Conservation (phyloP, 345 rosid species). For the Salix dunnii region DNA sequence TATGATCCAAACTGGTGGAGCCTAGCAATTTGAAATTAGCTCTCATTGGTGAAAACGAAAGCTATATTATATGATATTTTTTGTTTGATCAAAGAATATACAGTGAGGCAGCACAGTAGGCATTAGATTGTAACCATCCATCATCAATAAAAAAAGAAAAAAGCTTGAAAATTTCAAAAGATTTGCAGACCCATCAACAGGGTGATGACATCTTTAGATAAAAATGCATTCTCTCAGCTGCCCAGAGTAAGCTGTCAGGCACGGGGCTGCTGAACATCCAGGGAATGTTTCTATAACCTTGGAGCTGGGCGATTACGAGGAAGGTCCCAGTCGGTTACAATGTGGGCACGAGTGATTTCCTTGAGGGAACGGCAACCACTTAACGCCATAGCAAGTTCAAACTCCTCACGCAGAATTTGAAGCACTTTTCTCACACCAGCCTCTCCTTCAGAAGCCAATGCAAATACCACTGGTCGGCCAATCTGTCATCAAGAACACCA, state of each 20-base stretch:
- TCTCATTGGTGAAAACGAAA: neutral
- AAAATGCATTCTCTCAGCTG: conserved; percentile 3
- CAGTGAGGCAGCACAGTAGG: conserved; percentile 37
- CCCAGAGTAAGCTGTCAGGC: neutral
- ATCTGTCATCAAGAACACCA: conserved; percentile 39
- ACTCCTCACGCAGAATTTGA: conserved; percentile 72
- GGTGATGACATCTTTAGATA: conserved; percentile 10
- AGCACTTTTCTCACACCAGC: conserved; percentile 66
- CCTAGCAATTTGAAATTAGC: neutral
- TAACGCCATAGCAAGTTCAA: conserved; percentile 87
- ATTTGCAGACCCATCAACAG: conserved; percentile 9
- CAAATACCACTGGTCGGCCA: conserved; percentile 80
- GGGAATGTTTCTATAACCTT: conserved; percentile 3
- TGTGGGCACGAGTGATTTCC: conserved; percentile 79
- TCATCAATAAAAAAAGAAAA: conserved; percentile 18
- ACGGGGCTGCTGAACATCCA: neutral
- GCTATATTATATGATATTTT: neutral
- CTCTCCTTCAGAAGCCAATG: conserved; percentile 79
- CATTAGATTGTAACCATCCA: conserved; percentile 11
- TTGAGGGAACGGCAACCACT: conserved; percentile 78
- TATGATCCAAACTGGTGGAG: neutral
- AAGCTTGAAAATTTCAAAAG: conserved; percentile 8
- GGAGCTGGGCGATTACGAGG: conserved; percentile 26
- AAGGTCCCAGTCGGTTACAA: conserved; percentile 63
- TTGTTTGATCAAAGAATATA: conserved; percentile 21